Conservation (phyloP, 345 rosid species). For the Reutealis trisperma region DNA sequence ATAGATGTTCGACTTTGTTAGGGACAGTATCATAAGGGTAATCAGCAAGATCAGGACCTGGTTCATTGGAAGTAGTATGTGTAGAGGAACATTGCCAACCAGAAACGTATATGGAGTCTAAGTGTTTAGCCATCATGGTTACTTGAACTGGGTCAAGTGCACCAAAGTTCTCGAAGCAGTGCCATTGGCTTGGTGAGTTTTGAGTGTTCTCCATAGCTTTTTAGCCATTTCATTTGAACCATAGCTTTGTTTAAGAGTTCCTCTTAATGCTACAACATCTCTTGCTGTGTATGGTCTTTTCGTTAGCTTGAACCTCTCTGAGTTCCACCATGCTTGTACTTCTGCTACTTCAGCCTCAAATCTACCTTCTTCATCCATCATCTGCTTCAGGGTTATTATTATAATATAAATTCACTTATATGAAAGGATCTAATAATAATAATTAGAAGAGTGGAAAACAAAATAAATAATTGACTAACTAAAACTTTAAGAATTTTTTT, state of each 20-base stretch:
- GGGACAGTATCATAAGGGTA: conserved; percentile 97
- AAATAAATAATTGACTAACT: too few relatives aligned
- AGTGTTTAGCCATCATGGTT: conserved; percentile 94
- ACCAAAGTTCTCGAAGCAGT: conserved; percentile 91
- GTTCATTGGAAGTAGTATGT: conserved; percentile 85
- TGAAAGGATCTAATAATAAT: too few relatives aligned
- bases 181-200: conserved; percentile 82
- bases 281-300: conserved; percentile 76
- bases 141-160: conserved; percentile 96
- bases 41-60: conserved; percentile 98
- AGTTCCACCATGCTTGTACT: conserved; percentile 96
- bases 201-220: conserved; percentile 89
- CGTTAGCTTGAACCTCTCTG: conserved; percentile 95
- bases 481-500: too few relatives aligned
- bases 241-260: conserved; percentile 74
- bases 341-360: conserved; percentile 89
- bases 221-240: conserved; percentile 90
- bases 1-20: conserved; percentile 91
- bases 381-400: conserved; percentile 31
- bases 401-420: too few relatives aligned
- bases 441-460: too few relatives aligned
- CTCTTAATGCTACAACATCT: conserved; percentile 85
- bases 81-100: conserved; percentile 99
- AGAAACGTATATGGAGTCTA: conserved; percentile 85
- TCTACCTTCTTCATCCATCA: conserved; percentile 92